Percentiles rank a stretch among this genome's conserved stretches.
Evolutionary conservation across 176 grass and related monocot species (phyloP).

Genomic region (Poa annua): DNA sequence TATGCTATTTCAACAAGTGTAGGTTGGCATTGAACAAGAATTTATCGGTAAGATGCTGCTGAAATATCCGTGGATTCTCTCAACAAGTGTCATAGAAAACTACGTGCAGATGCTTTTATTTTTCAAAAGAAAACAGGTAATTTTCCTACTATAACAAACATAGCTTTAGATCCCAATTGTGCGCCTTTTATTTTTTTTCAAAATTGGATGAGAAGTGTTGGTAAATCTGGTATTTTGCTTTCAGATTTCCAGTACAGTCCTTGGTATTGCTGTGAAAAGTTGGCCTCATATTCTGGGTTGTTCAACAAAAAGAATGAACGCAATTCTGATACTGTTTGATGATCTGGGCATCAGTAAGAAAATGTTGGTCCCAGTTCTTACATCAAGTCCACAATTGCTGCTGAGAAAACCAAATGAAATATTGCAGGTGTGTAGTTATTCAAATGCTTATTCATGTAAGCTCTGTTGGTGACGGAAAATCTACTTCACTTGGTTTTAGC

Average conservation of each 20-base stretch:
- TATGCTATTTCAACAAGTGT: constrained; percentile 50
- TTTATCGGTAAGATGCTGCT: constrained; percentile 63
- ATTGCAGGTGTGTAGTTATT: constrained; percentile 55
- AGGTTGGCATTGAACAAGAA: constrained; percentile 68
- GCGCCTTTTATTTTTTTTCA: not conserved
- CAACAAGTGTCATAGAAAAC: constrained; percentile 74
- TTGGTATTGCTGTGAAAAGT: constrained; percentile 62
- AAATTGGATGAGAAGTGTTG: constrained; percentile 2
- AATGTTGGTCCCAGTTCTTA: constrained; percentile 74
- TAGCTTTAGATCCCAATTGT: not conserved
- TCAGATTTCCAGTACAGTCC: constrained; percentile 61
- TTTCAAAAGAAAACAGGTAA: constrained; percentile 69
- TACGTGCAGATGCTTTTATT: constrained; percentile 59
- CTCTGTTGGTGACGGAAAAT: constrained; percentile 17
- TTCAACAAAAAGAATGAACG: constrained; percentile 70
- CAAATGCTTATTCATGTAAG: not conserved
- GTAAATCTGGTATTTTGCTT: constrained; percentile 29
- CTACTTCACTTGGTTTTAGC: constrained; percentile 20
- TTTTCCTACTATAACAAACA: not conserved
- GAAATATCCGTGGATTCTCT: constrained; percentile 97
- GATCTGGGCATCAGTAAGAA: constrained; percentile 69
- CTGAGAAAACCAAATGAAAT: constrained; percentile 78
- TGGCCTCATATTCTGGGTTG: constrained; percentile 91
- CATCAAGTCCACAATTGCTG: constrained; percentile 89
- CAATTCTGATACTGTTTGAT: constrained; percentile 61